These are phyloP conservation scores for Clarireedia monteithiana DNA, from an alignment of 2,329 filamentous ascomycete species.

Conservation along the genomic window DNA sequence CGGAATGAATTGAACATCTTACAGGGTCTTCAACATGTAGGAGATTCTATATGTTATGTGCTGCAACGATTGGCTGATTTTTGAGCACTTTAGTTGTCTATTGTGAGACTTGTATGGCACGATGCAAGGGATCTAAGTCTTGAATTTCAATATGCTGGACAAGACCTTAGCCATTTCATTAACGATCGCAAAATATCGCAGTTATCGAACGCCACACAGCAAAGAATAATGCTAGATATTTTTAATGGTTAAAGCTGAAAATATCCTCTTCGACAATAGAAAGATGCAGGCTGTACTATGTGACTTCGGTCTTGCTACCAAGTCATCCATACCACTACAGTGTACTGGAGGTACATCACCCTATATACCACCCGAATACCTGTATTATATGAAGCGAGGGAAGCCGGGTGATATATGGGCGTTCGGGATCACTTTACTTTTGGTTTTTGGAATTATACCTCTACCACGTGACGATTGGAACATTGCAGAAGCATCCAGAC, in stretches of 20 bases:
- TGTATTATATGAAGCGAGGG: constrained; percentile 3
- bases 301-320: constrained; percentile 11
- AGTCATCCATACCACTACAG: constrained; percentile 1
- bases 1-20: not conserved
- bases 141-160: constrained; percentile 12
- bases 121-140: constrained; percentile 9
- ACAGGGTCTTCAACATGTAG: not conserved
- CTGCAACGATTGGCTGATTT: not conserved
- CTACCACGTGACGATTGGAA: not conserved
- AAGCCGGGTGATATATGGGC: constrained; percentile 9
- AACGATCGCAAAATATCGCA: constrained; percentile 7
- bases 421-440: constrained; percentile 6
- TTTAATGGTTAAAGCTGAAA: not conserved
- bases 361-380: constrained; percentile 12
- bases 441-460: not conserved
- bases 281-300: constrained; percentile 9
- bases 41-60: not conserved
- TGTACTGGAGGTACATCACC: constrained; percentile 6
- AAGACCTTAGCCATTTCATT: constrained; percentile 11
- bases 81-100: constrained; percentile 6
- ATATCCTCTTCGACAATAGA: too few relatives aligned
- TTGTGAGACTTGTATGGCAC: constrained; percentile 10
- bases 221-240: constrained; percentile 13
- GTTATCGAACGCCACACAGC: constrained; percentile 5
- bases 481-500: not conserved